Conservation (phyloP, 2,329 filamentous ascomycete genomes). For the Lasiodiplodia hormozganensis region DNA sequence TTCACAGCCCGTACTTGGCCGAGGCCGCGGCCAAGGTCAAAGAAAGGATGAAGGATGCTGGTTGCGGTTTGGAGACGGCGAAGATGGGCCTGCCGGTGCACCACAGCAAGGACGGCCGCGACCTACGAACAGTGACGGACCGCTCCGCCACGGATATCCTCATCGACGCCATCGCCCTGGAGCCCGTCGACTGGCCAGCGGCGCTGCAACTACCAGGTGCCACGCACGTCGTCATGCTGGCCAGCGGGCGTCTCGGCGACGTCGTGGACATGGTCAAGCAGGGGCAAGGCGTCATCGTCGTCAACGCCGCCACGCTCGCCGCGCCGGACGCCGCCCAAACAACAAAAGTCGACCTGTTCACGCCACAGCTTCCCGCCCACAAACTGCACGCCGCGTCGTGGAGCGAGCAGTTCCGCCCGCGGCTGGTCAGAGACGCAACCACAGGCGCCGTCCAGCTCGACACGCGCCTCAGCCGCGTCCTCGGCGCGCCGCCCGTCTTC, state of each 20-base stretch:
- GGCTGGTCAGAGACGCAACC: neutral
- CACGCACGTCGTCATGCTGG: neutral
- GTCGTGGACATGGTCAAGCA: neutral
- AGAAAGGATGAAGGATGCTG: neutral
- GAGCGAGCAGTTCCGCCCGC: neutral
- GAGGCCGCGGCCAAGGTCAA: neutral
- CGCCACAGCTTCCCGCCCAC: neutral
- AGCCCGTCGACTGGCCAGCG: neutral
- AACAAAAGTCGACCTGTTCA: neutral
- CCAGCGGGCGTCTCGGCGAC: neutral
- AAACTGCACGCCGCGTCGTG: neutral
- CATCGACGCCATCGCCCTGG: neutral
- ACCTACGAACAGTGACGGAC: neutral
- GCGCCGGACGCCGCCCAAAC: neutral
- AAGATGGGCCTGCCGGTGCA: neutral
- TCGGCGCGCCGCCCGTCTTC: slow-evolving; percentile 86
- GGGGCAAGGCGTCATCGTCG: neutral
- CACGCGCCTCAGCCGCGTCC: slow-evolving; percentile 75
- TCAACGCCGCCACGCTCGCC: neutral
- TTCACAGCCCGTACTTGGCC: slow-evolving; percentile 48
- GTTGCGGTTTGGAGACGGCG: neutral
- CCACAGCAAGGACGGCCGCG: neutral
- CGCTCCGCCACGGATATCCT: neutral
- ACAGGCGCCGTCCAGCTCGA: slow-evolving; percentile 27
- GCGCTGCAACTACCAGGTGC: neutral